A percentile compares a stretch with the other conserved stretches of the same genome.
Evolutionary conservation across 1,139 yeast genomes (phyloP).

Genomic region (Magnusiomyces ingens): DNA sequence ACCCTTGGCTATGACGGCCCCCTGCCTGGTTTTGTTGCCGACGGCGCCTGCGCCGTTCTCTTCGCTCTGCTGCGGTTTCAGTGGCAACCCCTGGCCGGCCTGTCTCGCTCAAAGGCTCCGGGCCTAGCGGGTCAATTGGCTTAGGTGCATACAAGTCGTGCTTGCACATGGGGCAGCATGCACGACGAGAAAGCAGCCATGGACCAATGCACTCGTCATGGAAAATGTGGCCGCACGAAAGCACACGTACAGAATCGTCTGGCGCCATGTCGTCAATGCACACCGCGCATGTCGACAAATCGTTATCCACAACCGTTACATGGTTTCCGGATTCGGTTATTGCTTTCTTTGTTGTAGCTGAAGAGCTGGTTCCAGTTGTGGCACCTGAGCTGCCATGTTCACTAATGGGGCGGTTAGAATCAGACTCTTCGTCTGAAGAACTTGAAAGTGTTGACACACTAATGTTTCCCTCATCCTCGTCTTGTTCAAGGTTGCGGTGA

Average conservation of each 20-base stretch:
- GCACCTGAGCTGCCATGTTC: not conserved
- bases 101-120: constrained; percentile 10
- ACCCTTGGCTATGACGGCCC: too few species aligned
- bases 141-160: constrained; percentile 32
- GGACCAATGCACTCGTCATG: constrained; percentile 77
- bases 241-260: constrained; percentile 60
- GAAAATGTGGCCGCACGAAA: constrained; percentile 79
- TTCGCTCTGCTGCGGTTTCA: too few species aligned
- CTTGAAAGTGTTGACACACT: too few species aligned
- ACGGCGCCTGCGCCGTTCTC: too few species aligned
- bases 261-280: constrained; percentile 63
- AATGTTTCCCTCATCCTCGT: too few species aligned
- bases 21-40: too few species aligned
- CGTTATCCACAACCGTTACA: not conserved
- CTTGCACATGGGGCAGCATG: constrained; percentile 83
- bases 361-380: not conserved
- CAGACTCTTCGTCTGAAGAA: too few species aligned
- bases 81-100: too few species aligned
- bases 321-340: too few species aligned
- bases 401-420: too few species aligned
- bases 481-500: too few species aligned
- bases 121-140: constrained; percentile 19
- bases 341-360: not conserved
- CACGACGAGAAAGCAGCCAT: constrained; percentile 69
- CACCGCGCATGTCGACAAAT: constrained; percentile 54